Base-by-base conservation (phyloP, 1,284 basidiomycete genomes). In the Rhodofomes roseus region DNA sequence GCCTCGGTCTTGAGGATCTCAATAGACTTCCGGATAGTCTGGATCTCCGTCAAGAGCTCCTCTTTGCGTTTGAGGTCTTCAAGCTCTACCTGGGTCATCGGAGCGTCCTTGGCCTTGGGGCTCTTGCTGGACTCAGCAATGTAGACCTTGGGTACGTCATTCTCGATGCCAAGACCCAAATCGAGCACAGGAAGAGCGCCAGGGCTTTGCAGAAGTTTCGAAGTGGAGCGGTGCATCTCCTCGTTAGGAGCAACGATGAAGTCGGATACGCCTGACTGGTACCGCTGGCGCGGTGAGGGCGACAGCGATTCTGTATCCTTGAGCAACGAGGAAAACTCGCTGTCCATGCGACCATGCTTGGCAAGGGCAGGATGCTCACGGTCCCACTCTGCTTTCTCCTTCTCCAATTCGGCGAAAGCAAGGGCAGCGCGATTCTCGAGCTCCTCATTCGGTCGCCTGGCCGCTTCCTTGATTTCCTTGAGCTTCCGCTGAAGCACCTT, bases 361-460 rank as follows among this genome's bases (percentile, higher is more conserved):
- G 71, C 67, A 59, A 85, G 73, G 54, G 80, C 78, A 14, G 91
- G 86, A 64, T 96, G 92, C 57, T 92, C 87, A 65, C 82, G 86
- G 71, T 97, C 94, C 96, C 95, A 98, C 60, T 89, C 84, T 41
- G 84, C 83, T 57, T 89, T 86, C 71, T 97, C 94, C 51, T 80
- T 78, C 41, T 85, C 79, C 50, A 93, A 77, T 52, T 79, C 81
- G 25, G 80, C 81, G 71, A 96, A 88, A 44, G 85, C 80, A 56
- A 85, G 83, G 1, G 93, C 87, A 46, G 93, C 91, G 54, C 85
- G 81, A 14, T 83, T 77, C 62, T 95, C 92, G 31, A 90, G 87
- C 68, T 88, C 87, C 65, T 86, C 85, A 63, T 95, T 89, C 61
- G 82, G 81, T 58, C 84, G 84, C 62, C 82, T 84, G 64, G 90